Evolutionary conservation across 1,284 basidiomycete genomes (phyloP).

Genomic region (Rhodotorula sp.): DNA sequence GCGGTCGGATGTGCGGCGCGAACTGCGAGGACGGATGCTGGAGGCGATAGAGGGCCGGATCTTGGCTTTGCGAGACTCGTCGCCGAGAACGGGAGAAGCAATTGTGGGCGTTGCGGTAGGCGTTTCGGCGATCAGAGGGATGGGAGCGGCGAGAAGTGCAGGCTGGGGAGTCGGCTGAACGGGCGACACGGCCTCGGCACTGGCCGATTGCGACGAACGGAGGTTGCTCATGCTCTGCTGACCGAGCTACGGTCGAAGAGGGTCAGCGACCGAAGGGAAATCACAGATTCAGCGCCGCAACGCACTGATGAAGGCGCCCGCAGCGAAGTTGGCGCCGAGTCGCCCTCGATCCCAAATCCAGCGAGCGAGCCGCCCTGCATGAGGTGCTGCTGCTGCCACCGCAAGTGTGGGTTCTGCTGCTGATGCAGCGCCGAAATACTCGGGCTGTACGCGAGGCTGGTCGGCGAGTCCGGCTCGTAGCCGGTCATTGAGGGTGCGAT

Average conservation of each 20-base stretch:
- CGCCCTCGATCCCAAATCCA: slow-evolving; percentile 30
- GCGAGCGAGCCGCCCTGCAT: background rate
- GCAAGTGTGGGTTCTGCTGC: slow-evolving; percentile 5
- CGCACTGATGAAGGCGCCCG: slow-evolving; percentile 19
- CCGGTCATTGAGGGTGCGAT: slow-evolving; percentile 20
- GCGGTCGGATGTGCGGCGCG: slow-evolving; percentile 5
- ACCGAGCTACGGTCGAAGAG: slow-evolving; percentile 1
- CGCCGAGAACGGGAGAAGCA: background rate
- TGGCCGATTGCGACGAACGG: slow-evolving; percentile 12
- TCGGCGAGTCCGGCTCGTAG: slow-evolving; percentile 19
- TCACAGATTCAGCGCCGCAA: too few relatives aligned
- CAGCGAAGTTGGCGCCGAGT: slow-evolving; percentile 9
- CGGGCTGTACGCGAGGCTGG: background rate
- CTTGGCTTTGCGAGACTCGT: background rate
- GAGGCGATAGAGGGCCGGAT: slow-evolving; percentile 8
- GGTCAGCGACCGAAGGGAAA: background rate
- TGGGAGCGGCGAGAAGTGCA: background rate
- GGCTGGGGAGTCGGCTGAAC: too few relatives aligned
- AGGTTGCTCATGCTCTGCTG: slow-evolving; percentile 24
- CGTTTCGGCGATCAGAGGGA: background rate
- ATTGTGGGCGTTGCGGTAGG: background rate
- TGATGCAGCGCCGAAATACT: background rate
- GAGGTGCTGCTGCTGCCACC: slow-evolving; percentile 11
- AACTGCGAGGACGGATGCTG: slow-evolving; percentile 1
- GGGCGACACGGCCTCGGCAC: slow-evolving; percentile 3